These are phyloP conservation scores for Mitragyna speciosa DNA, from an alignment of 257 asterid genomes.

Conservation along the genomic window DNA sequence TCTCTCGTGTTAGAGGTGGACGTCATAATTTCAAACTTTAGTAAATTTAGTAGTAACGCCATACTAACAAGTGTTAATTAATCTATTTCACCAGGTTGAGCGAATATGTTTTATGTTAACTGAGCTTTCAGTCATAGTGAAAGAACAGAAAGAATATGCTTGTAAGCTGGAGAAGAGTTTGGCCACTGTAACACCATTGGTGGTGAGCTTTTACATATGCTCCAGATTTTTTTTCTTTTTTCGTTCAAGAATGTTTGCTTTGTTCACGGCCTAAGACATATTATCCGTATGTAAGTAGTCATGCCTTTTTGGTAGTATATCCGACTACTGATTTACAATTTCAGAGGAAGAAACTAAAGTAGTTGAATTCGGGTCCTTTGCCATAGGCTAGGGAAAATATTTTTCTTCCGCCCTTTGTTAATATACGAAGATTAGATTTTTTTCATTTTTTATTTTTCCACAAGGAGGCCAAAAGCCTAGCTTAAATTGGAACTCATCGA, in stretches of 20 bases:
- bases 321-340: too few relatives aligned
- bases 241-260: background rate
- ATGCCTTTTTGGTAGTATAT: too few relatives aligned
- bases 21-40: background rate
- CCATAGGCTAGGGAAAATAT: too few relatives aligned
- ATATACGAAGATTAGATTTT: too few relatives aligned
- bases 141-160: constrained; percentile 43
- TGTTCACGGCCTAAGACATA: background rate
- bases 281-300: background rate
- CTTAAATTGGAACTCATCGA: too few relatives aligned
- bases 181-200: constrained; percentile 27
- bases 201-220: constrained; percentile 34
- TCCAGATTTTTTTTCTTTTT: background rate
- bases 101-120: constrained; percentile 49
- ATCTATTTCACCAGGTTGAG: constrained; percentile 41
- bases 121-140: constrained; percentile 51
- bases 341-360: too few relatives aligned
- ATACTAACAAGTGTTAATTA: background rate
- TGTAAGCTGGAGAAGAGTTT: constrained; percentile 41
- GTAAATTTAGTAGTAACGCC: background rate
- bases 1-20: too few relatives aligned
- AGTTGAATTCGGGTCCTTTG: too few relatives aligned
- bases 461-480: too few relatives aligned
- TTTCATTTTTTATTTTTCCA: too few relatives aligned
- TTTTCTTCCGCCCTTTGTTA: too few relatives aligned